Evolutionary conservation across 2,329 filamentous ascomycete genomes (phyloP), one percentile per base, ranked within the genome.

Genomic region (Colletotrichum lindemuthianum): DNA sequence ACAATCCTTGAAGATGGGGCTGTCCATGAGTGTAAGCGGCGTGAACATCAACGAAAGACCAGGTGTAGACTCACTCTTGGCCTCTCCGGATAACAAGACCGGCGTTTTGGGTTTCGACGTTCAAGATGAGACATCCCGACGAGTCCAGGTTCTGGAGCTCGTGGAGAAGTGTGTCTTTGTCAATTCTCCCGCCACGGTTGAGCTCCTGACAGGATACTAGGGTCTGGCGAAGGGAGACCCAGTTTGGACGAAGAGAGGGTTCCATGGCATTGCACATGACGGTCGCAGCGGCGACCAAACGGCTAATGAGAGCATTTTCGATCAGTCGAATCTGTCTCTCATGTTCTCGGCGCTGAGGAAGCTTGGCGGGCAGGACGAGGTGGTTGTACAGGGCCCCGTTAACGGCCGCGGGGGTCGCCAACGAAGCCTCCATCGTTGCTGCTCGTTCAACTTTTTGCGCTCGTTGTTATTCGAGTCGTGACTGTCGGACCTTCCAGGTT

Each of bases 31-130:
- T 8, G 13, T 68, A 47, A 55, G 32, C 39, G 24, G 13, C 4
- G 60, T 67, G 24, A 67, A 52, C 15, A 40, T n/a, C 15, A n/a
- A 12, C 2, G 8, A 2, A 6, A 12, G 13, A 12, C 4, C 0
- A 16, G 8, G 4, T 16, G 11, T 3, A 10, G 8, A 69, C 74
- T 69, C 56, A 75, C 74, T 73, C 72, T 32, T 69, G 54, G 0
- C 65, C 53, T 2, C 70, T 69, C 7, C 71, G 69, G 8, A 77
- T 69, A 16, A 76, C 69, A 6, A 77, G 57, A 4, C 69, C 75
- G 2, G 75, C 73, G 54, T 77, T 77, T 50, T 77, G 75, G 12
- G 45, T 67, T 24, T 67, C 56, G 15, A 67, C 33, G 11, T 67
- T 48, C 7, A 67, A 34, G 15, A 66, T 36, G 10, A 67, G 55